phyloP scores from a whole-genome alignment of 2,329 filamentous ascomycete species.

The Leptographium procerum region DNA sequence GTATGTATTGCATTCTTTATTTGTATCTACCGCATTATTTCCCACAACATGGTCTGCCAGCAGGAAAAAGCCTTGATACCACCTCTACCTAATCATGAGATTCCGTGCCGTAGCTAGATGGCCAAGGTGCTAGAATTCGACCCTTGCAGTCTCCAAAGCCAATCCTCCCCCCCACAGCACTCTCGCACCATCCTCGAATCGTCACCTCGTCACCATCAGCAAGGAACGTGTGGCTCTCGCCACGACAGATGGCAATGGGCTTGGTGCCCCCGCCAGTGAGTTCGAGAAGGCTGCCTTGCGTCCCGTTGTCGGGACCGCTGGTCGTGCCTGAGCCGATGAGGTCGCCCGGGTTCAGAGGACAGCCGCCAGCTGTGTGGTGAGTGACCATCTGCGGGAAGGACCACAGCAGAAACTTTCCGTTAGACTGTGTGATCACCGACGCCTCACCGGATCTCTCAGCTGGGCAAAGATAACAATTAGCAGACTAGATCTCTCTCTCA shows the following conservation, averaged over 20 bases:
- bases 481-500: not conserved
- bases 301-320: constrained; percentile 25
- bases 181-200: constrained; percentile 24
- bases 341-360: constrained; percentile 63
- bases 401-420: constrained; percentile 54
- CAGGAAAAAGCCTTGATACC: no score
- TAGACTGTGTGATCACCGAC: constrained; percentile 44
- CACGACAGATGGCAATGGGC: constrained; percentile 24
- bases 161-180: constrained; percentile 23
- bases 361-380: constrained; percentile 69
- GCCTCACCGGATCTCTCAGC: constrained; percentile 37
- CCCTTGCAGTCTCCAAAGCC: constrained; percentile 34
- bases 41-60: no score
- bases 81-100: no score
- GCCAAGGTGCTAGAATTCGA: constrained; percentile 14
- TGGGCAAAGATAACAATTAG: constrained; percentile 8
- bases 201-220: constrained; percentile 33
- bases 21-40: no score
- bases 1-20: no score
- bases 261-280: constrained; percentile 29
- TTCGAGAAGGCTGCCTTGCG: constrained; percentile 32
- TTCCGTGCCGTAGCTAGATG: constrained; percentile 11
- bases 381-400: constrained; percentile 78
- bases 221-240: constrained; percentile 29
- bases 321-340: constrained; percentile 72